Conservation (phyloP, 2,329 filamentous ascomycete genomes). For the Colletotrichum simmondsii region DNA sequence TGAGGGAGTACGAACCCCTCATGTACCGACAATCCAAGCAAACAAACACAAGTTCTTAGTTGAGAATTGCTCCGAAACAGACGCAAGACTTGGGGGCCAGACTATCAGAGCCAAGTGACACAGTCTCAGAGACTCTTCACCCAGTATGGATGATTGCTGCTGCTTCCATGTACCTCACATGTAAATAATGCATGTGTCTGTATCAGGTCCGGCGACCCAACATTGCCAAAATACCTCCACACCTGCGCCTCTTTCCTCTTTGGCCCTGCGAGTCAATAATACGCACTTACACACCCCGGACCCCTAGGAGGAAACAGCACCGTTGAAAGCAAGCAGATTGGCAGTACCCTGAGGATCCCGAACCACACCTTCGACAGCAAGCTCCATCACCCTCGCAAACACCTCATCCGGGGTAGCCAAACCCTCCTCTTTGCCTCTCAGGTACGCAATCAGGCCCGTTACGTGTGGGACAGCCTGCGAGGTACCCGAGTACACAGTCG, state of each 20-base stretch:
- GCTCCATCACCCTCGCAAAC: slow-evolving; percentile 55
- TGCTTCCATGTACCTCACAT: not conserved
- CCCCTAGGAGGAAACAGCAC: slow-evolving; percentile 37
- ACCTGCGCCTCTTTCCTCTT: slow-evolving; percentile 1
- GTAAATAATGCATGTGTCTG: not conserved
- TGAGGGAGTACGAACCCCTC: not conserved
- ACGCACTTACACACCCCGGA: not conserved
- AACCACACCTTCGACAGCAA: slow-evolving; percentile 53
- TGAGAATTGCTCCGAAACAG: not conserved
- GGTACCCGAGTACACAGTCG: slow-evolving; percentile 58
- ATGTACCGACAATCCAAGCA: not conserved
- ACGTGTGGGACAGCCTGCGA: slow-evolving; percentile 40
- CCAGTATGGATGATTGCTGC: not conserved
- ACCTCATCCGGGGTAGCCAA: slow-evolving; percentile 53
- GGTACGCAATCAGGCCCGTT: slow-evolving; percentile 37
- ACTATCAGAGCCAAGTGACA: not conserved
- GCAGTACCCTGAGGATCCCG: slow-evolving; percentile 54
- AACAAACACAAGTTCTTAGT: not conserved
- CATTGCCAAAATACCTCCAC: not conserved
- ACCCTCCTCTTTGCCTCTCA: slow-evolving; percentile 42
- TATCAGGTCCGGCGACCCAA: not conserved
- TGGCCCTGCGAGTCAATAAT: not conserved
- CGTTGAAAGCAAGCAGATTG: slow-evolving; percentile 69
- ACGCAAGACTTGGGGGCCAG: not conserved
- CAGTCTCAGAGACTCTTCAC: not conserved